Evolutionary conservation across 441 rosid species (phyloP), one percentile per base, ranked within the genome.

Genomic region (Adansonia rubrostipa): DNA sequence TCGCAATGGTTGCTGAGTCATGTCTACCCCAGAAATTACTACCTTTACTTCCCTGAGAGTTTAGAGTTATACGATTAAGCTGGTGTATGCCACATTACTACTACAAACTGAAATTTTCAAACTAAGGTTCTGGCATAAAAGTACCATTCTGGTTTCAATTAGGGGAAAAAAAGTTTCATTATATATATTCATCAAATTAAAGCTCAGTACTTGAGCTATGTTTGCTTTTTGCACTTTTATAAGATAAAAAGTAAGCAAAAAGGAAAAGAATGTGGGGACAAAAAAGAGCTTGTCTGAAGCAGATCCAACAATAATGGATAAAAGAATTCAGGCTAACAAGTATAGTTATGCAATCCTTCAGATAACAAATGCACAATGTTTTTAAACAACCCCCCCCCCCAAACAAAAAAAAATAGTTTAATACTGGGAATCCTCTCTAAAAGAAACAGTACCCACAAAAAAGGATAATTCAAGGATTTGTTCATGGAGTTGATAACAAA

Each of bases 21-120:
- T 0, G 17, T 68, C 74, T 74, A 53, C 51, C 78, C 69, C 75
- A 33, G 20, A 75, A 36, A 83, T 57, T 63, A 69, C 78, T 81
- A 40, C 73, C 87, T 56, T 79, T 81, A 78, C 74, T 86, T 76
- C 33, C 90, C 96, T 92, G 91, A 69, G 81, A 84, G 68, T 67
- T 69, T n/a, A 63, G 48, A 75, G 20, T 4, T 1, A 24, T 36
- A 17, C 19, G 7, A 33, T 50, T 33, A 47, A 24, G 6, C 19
- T 36, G 36, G 4, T 51, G 20, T 13, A 47, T 9, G 19, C 1
- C 50, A 20, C 10, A 22, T 28, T 19, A 17, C 17, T 15, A 14
- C 9, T 72, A 60, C 11, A 24, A 74, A 47, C 20, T 42, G 44
- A 74, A 42, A 36, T 45, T 47, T 62, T 62, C 73, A 22, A 67